phyloP scores from a whole-genome alignment of 2,329 filamentous ascomycete species.

The Dactylonectria estremocensis region DNA sequence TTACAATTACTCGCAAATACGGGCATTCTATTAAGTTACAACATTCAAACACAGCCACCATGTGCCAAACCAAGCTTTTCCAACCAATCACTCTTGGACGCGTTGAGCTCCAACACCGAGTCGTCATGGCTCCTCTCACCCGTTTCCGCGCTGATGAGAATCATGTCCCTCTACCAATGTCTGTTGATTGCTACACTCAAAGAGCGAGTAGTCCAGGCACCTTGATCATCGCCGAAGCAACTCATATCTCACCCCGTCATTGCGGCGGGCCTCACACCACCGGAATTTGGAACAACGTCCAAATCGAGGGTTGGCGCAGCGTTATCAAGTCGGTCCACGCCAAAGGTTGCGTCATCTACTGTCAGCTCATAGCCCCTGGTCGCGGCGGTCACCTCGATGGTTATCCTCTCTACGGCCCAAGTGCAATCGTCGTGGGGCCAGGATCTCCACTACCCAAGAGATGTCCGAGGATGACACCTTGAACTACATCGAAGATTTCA shows the following conservation, averaged over 20 bases:
- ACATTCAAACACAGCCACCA: background rate
- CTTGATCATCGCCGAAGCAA: slow-evolving; percentile 3
- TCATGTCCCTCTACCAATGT: background rate
- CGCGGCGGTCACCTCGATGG: background rate
- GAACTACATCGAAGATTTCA: background rate
- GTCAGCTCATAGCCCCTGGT: slow-evolving; percentile 8
- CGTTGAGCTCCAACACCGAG: background rate
- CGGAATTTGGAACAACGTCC: slow-evolving; percentile 4
- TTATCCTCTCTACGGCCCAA: background rate
- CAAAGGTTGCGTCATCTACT: slow-evolving; percentile 7
- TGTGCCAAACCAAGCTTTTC: too few species aligned
- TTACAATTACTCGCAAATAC: background rate
- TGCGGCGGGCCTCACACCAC: background rate
- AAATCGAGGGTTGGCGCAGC: slow-evolving; percentile 13
- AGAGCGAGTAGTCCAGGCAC: background rate
- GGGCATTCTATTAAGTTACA: background rate
- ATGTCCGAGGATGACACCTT: background rate
- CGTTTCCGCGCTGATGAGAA: slow-evolving; percentile 3
- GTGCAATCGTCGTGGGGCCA: background rate
- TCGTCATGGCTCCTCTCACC: slow-evolving; percentile 5
- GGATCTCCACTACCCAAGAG: background rate
- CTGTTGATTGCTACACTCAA: slow-evolving; percentile 10
- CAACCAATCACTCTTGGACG: background rate
- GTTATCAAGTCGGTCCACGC: slow-evolving; percentile 6
- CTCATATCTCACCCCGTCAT: background rate